Percentiles rank a stretch among this genome's conserved stretches.
Conservation (phyloP, 2,329 filamentous ascomycete genomes). For the Monosporascus sp. region DNA sequence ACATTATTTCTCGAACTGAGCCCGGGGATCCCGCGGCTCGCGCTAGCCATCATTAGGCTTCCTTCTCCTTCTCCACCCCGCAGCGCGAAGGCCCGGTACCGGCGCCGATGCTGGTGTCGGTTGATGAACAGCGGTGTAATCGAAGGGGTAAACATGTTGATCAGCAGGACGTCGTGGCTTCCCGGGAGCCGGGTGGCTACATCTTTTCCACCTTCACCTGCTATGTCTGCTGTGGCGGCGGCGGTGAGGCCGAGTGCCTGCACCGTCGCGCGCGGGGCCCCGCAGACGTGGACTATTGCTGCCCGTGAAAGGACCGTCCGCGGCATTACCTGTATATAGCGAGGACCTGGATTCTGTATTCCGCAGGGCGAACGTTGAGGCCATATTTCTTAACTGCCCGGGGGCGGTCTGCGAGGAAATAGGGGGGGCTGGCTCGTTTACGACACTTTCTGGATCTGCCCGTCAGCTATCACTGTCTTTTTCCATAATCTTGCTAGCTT, state of each 20-base stretch:
- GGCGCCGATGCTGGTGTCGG: not conserved
- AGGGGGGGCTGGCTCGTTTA: too few relatives aligned
- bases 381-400: too few relatives aligned
- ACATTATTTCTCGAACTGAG: fast-evolving
- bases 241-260: not conserved
- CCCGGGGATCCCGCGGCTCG: too few relatives aligned
- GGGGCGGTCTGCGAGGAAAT: too few relatives aligned
- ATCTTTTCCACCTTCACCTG: too few relatives aligned
- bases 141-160: not conserved
- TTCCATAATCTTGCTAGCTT: too few relatives aligned
- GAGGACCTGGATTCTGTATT: too few relatives aligned
- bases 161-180: not conserved
- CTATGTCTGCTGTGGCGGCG: not conserved
- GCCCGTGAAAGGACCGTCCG: not conserved
- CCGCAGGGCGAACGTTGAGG: too few relatives aligned
- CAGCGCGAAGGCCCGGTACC: not conserved
- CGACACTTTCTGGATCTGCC: too few relatives aligned
- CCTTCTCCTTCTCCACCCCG: not conserved
- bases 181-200: not conserved
- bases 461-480: too few relatives aligned
- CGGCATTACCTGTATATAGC: too few relatives aligned
- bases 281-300: not conserved
- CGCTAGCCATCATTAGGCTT: not conserved
- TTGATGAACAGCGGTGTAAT: not conserved
- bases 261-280: not conserved